Conservation (phyloP, 805 yeast genomes). For the Maudiozyma turicensis region DNA sequence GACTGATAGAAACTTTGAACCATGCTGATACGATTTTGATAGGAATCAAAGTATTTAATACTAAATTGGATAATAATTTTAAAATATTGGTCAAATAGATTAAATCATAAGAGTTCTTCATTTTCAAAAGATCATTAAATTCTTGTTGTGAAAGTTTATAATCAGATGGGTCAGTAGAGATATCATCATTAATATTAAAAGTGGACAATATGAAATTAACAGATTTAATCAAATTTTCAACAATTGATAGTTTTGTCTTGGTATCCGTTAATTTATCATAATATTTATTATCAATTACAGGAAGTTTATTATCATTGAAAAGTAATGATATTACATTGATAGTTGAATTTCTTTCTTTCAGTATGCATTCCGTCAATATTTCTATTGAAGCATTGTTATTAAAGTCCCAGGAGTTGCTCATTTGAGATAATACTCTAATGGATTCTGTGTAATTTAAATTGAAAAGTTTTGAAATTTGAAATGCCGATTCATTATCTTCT, state of each 20-base stretch:
- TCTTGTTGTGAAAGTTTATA: conserved; percentile 2
- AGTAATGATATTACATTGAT: conserved; percentile 33
- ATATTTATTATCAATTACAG: conserved; percentile 17
- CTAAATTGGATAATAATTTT: conserved; percentile 31
- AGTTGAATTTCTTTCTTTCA: conserved; percentile 44
- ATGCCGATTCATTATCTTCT: conserved; percentile 32
- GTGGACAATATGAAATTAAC: neutral
- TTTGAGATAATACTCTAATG: conserved; percentile 32
- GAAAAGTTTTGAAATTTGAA: conserved; percentile 32
- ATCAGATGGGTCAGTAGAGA: neutral
- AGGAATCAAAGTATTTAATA: conserved; percentile 31
- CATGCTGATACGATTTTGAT: conserved; percentile 35
- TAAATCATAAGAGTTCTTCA: conserved; percentile 28
- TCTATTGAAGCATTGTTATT: conserved; percentile 29
- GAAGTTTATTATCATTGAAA: conserved; percentile 17
- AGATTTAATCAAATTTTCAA: conserved; percentile 14
- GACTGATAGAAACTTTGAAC: conserved; percentile 33
- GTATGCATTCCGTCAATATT: conserved; percentile 22
- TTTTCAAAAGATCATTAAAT: conserved; percentile 14
- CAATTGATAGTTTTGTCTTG: conserved; percentile 12
- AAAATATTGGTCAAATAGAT: conserved; percentile 28
- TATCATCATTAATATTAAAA: conserved; percentile 1
- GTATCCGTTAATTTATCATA: neutral
- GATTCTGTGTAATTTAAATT: conserved; percentile 37
- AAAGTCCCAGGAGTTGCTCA: conserved; percentile 33